Percentiles rank a stretch among this genome's conserved stretches.
Conservation (phyloP, 2,329 filamentous ascomycete species). For the Hortaea werneckii region DNA sequence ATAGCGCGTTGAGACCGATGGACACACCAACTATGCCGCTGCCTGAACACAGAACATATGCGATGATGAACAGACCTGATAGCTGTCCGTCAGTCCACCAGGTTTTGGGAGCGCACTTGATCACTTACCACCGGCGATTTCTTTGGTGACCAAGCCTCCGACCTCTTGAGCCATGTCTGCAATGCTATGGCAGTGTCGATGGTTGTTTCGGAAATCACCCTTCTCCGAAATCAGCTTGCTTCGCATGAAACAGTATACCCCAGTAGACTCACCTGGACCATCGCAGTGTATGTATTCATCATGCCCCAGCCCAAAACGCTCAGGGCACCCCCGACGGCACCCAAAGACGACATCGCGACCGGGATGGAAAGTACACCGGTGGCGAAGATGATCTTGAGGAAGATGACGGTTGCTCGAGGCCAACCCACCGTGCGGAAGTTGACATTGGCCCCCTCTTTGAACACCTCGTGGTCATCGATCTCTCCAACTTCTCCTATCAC, state of each 20-base stretch:
- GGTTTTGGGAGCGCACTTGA: not conserved
- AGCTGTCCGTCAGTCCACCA: not conserved
- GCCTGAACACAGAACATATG: conserved; percentile 47
- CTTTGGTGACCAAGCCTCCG: conserved; percentile 42
- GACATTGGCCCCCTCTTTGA: conserved; percentile 40
- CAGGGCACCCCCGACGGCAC: conserved; percentile 38
- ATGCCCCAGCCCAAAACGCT: conserved; percentile 39
- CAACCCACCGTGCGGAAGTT: conserved; percentile 46
- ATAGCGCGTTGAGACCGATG: conserved; percentile 50
- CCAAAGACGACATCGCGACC: conserved; percentile 37
- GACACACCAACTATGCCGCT: conserved; percentile 51
- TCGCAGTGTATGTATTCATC: conserved; percentile 41
- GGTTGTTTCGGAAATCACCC: conserved; percentile 12
- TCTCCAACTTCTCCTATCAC: conserved; percentile 15
- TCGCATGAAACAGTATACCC: conserved; percentile 33
- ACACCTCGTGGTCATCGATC: conserved; percentile 38
- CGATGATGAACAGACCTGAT: conserved; percentile 30
- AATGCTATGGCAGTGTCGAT: conserved; percentile 43
- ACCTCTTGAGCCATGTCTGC: conserved; percentile 50
- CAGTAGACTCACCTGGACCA: conserved; percentile 27
- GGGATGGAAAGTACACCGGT: conserved; percentile 42
- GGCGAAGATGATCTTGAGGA: conserved; percentile 44
- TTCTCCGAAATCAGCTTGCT: conserved; percentile 26
- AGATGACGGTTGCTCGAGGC: conserved; percentile 43
- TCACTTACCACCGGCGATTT: conserved; percentile 36